Evolutionary conservation across 352 stramenopile genomes (phyloP), one percentile per base, ranked within the genome.

Genomic region (Poterioochromonas sp.): DNA sequence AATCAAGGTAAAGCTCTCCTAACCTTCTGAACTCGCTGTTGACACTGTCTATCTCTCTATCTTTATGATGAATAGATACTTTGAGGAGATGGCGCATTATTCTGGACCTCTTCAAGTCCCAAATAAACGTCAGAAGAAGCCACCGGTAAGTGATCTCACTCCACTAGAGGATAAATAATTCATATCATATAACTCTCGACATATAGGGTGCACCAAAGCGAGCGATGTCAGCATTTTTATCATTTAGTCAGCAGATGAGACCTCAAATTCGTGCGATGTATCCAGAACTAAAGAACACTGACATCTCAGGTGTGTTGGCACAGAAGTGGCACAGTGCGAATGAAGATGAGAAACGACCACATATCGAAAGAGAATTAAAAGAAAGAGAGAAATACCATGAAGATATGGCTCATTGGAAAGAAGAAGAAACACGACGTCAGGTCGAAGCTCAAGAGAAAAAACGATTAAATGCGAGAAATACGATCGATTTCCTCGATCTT

Each of bases 381-480:
- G 26, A 68, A 39, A 12, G 58, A 68, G 58, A 68, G 34, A 68
- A 68, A 26, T 68, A 68, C 29, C 34, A 68, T 39, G 58, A 68
- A 12, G 8, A 12, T 68, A 68, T 68, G 58, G 58, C 58, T 18
- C 5, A 68, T 8, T 68, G 58, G 58, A 12, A 35, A 37, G 12
- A 32, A 32, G 58, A 68, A 32, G 58, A 68, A 35, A n/a, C n/a
- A n/a, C n/a, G n/a, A n/a, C n/a, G n/a, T n/a, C n/a, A n/a, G n/a
- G n/a, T n/a, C n/a, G n/a, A n/a, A n/a, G n/a, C n/a, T n/a, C n/a
- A n/a, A n/a, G n/a, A n/a, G n/a, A n/a, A n/a, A n/a, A n/a, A n/a
- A n/a, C n/a, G n/a, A n/a, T n/a, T n/a, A n/a, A n/a, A n/a, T n/a
- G n/a, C n/a, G n/a, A n/a, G n/a, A n/a, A n/a, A n/a, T n/a, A n/a